Evolutionary conservation across 352 stramenopile species (phyloP).

Genomic region (Nothophytophthora sp.): DNA sequence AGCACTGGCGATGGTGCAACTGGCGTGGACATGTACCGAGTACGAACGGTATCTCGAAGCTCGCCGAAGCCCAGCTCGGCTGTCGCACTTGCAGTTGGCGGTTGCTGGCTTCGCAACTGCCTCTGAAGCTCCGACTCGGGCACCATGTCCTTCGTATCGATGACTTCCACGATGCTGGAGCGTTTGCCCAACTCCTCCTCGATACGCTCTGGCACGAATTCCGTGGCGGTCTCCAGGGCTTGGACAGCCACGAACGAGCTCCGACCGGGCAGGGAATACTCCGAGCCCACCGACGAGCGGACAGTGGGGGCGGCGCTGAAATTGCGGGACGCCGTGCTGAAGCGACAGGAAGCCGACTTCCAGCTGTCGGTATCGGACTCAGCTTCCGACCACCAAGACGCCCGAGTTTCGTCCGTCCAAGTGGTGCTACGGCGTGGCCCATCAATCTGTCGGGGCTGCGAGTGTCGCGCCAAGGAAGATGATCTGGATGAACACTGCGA

Average conservation of each 20-base stretch:
- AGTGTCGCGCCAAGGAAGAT: slow-evolving; percentile 11
- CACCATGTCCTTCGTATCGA: slow-evolving; percentile 43
- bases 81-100: slow-evolving; percentile 2
- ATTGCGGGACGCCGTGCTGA: slow-evolving; percentile 35
- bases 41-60: slow-evolving; percentile 12
- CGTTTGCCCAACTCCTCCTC: slow-evolving; percentile 27
- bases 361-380: slow-evolving; percentile 39
- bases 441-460: slow-evolving; percentile 7
- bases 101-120: slow-evolving; percentile 24
- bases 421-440: slow-evolving; percentile 16
- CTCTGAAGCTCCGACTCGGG: slow-evolving; percentile 25
- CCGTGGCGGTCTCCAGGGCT: slow-evolving; percentile 15
- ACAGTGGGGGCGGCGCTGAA: slow-evolving; percentile 29
- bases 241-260: slow-evolving; percentile 34
- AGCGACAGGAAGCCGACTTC: slow-evolving; percentile 35
- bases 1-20: slow-evolving; percentile 13
- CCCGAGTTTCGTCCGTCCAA: slow-evolving; percentile 28
- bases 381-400: slow-evolving; percentile 42
- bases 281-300: slow-evolving; percentile 31
- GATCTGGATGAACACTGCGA: slow-evolving; percentile 15
- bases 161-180: slow-evolving; percentile 41
- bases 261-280: slow-evolving; percentile 18
- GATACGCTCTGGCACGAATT: slow-evolving; percentile 10
- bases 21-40: slow-evolving; percentile 33
- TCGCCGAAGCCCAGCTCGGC: slow-evolving; percentile 11